Evolutionary conservation across 2,329 filamentous ascomycete genomes (phyloP), one percentile per base, ranked within the genome.

Genomic region (Colletotrichum caudatum): DNA sequence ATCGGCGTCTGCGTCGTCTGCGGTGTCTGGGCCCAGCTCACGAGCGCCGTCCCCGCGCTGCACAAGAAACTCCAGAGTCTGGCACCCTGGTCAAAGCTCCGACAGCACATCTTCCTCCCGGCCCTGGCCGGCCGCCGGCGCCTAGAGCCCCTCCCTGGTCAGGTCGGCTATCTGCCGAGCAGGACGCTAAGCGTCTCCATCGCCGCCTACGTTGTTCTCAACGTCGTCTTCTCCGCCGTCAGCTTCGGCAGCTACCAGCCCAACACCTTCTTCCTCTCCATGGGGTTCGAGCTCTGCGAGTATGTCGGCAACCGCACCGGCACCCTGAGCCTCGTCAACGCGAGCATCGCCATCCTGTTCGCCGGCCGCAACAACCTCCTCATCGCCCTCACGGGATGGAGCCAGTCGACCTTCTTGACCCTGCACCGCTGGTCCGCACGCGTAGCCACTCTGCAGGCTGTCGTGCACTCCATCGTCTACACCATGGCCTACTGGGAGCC

Each of bases 101-200:
- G 65, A 4, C 39, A 63, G 26, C 35, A 74, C 76, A 12, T 79
- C 75, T 69, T 41, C 78, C 5, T 75, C 78, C 8, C 78, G 74
- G 12, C 76, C 76, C 0, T 74, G 64, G 7, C 73, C 72, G 44
- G 79, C 77, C 72, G 58, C 39, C 72, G 73, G 23, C 37, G 77
- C n/a, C 78, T 44, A 72, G 74, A 23, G 71, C 76, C 0, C 74
- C 78, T 75, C 56, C 64, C 62, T 1, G 61, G 59, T 5, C 60
- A 67, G 39, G 41, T 80, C 0, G 80, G 75, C 1, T 76, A 78
- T 11, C 62, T 80, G 0, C 85, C 85, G 0, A 86, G 83, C 1
- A 67, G 80, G 2, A 84, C 84, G 1, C 84, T 86, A 54, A 75
- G 77, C 18, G 64, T 86, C 16, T 87, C 83, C 75, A 83, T 88